These are phyloP conservation scores for Hypoxylon intermedium DNA, from an alignment of 495 filamentous ascomycete genomes.

Conservation along the genomic window DNA sequence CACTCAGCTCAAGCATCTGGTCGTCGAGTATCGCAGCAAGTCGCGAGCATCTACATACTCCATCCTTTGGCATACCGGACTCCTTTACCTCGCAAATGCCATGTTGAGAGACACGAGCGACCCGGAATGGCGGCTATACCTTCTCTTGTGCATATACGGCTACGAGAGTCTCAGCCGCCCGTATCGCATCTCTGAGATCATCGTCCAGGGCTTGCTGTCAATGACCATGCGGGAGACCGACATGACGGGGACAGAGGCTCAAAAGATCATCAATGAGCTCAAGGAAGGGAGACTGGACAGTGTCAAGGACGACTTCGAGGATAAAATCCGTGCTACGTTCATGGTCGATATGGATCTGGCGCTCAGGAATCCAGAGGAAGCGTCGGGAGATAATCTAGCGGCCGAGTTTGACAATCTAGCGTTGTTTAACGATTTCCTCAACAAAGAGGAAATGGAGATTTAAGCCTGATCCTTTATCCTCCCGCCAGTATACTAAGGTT, in stretches of 20 bases:
- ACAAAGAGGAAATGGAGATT: conserved; percentile 27
- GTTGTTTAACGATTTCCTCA: conserved; percentile 33
- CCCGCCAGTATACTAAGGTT: no score
- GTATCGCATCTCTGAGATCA: conserved; percentile 32
- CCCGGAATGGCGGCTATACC: conserved; percentile 37
- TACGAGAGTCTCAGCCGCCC: conserved; percentile 36
- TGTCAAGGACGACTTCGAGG: conserved; percentile 8
- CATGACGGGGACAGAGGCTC: conserved; percentile 27
- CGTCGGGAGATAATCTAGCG: conserved; percentile 35
- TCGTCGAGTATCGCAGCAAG: conserved; percentile 37
- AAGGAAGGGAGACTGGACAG: conserved; percentile 16
- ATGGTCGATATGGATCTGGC: conserved; percentile 35
- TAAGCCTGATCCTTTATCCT: no score
- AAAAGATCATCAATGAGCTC: conserved; percentile 28
- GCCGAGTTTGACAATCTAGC: conserved; percentile 26
- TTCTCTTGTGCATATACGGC: conserved; percentile 39
- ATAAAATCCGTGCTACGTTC: conserved; percentile 29
- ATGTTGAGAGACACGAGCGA: conserved; percentile 23
- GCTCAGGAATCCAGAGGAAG: conserved; percentile 23
- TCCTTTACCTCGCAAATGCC: conserved; percentile 41
- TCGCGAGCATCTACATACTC: conserved; percentile 28
- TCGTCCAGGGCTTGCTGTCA: conserved; percentile 32
- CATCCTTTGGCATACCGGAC: conserved; percentile 41
- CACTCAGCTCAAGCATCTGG: conserved; percentile 37
- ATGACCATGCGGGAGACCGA: conserved; percentile 34